phyloP scores from a whole-genome alignment of 257 asterid genomes.

The Galeopsis tetrahit region DNA sequence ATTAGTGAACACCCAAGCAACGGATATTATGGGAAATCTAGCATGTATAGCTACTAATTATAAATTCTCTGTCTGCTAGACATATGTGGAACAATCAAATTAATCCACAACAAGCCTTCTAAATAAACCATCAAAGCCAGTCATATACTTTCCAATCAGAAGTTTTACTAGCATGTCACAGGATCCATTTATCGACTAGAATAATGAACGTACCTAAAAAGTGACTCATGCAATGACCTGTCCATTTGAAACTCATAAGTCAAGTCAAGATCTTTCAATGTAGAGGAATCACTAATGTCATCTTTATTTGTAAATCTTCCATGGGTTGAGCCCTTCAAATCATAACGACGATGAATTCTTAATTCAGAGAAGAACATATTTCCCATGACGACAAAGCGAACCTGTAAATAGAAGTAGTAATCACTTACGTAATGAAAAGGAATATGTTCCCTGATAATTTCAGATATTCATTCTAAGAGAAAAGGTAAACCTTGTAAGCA shows the following conservation, averaged over 20 bases:
- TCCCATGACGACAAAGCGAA: constrained; percentile 97
- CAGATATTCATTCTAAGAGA: background rate
- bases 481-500: background rate
- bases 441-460: constrained; percentile 4
- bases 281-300: constrained; percentile 72
- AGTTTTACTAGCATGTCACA: background rate
- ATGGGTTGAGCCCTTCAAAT: constrained; percentile 90
- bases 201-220: constrained; percentile 56
- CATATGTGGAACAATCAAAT: background rate
- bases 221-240: constrained; percentile 74
- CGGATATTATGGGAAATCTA: background rate
- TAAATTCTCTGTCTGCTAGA: constrained; percentile 8
- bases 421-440: constrained; percentile 24
- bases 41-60: background rate
- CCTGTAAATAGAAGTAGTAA: constrained; percentile 55
- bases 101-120: constrained; percentile 8
- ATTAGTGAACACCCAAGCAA: constrained; percentile 1
- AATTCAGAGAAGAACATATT: constrained; percentile 96
- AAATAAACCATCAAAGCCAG: constrained; percentile 16
- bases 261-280: constrained; percentile 95
- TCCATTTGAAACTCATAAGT: constrained; percentile 91
- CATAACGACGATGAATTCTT: constrained; percentile 91
- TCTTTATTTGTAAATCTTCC: constrained; percentile 91
- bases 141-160: background rate
- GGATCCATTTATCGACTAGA: constrained; percentile 10